A percentile compares a stretch with the other conserved stretches of the same genome.
Evolutionary conservation across 768 basidiomycete species (phyloP).

Genomic region (Phlebiopsis flavidoalba): DNA sequence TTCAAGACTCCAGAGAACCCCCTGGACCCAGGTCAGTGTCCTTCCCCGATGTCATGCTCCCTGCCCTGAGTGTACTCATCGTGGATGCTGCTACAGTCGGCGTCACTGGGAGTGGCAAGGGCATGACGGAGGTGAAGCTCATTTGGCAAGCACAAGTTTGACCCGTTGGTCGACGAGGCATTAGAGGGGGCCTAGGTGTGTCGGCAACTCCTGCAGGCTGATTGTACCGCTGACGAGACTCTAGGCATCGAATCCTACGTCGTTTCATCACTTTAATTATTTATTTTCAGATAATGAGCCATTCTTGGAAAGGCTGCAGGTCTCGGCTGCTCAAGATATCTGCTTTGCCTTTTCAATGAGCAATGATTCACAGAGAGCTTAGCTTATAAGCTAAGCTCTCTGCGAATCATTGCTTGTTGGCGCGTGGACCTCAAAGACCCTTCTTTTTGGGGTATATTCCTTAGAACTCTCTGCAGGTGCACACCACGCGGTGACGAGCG

Average conservation of each 20-base stretch:
- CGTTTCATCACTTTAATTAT: neutral
- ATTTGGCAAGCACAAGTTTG: constrained; percentile 77
- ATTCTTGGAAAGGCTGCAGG: constrained; percentile 1
- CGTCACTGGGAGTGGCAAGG: constrained; percentile 87
- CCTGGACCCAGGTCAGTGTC: constrained; percentile 68
- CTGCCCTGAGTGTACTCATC: neutral
- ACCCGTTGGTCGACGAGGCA: constrained; percentile 12
- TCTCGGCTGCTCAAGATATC: neutral
- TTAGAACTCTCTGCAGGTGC: neutral
- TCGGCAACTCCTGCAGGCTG: neutral
- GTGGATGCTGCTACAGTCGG: constrained; percentile 55
- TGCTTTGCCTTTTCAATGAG: no score
- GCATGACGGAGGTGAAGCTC: constrained; percentile 73
- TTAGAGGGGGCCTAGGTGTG: neutral
- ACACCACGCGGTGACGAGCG: neutral
- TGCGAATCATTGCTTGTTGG: neutral
- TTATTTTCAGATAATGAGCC: neutral
- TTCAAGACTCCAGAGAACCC: constrained; percentile 95
- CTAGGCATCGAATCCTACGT: neutral
- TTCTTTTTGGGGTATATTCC: neutral
- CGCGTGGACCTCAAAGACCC: constrained; percentile 6
- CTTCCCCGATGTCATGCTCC: constrained; percentile 11
- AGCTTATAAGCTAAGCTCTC: constrained; percentile 13
- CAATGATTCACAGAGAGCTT: constrained; percentile 12
- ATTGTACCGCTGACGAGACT: neutral